Conservation (phyloP, 805 yeast species). For the Zygotorulaspora chibaensis region DNA sequence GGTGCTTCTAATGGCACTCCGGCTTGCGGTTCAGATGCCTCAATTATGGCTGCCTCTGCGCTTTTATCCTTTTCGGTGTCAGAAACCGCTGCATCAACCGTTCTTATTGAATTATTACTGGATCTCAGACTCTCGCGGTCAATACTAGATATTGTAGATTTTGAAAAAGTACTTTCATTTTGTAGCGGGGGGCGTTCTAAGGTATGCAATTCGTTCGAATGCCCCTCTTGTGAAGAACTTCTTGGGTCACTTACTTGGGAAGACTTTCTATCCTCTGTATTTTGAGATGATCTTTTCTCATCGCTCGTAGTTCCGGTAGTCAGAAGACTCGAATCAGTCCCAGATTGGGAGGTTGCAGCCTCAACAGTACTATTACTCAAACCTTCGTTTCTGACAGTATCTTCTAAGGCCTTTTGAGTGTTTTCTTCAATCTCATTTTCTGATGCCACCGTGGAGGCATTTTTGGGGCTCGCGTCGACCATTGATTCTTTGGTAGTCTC, state of each 20-base stretch:
- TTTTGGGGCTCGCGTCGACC: not conserved
- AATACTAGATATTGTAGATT: not conserved
- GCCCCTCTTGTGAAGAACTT: not conserved
- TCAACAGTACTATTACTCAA: slow-evolving; percentile 2
- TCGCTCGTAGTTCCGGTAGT: not conserved
- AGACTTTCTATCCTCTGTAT: not conserved
- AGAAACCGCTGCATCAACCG: slow-evolving; percentile 2
- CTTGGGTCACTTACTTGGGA: not conserved
- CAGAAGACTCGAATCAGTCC: not conserved
- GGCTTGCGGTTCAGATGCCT: not conserved
- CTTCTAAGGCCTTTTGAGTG: slow-evolving; percentile 4
- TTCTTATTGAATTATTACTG: not conserved
- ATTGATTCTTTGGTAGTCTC: not conserved
- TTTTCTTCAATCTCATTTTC: not conserved
- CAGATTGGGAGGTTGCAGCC: slow-evolving; percentile 3
- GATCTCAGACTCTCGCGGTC: not conserved
- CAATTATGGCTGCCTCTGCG: not conserved
- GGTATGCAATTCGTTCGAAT: not conserved
- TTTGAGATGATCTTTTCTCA: not conserved
- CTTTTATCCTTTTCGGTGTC: not conserved
- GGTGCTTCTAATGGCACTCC: not conserved
- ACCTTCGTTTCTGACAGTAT: not conserved
- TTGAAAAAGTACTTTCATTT: not conserved
- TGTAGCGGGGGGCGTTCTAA: not conserved
- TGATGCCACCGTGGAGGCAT: not conserved